phyloP scores from a whole-genome alignment of 31 red algal genomes.

The Odonthalia washingtoniensis region DNA sequence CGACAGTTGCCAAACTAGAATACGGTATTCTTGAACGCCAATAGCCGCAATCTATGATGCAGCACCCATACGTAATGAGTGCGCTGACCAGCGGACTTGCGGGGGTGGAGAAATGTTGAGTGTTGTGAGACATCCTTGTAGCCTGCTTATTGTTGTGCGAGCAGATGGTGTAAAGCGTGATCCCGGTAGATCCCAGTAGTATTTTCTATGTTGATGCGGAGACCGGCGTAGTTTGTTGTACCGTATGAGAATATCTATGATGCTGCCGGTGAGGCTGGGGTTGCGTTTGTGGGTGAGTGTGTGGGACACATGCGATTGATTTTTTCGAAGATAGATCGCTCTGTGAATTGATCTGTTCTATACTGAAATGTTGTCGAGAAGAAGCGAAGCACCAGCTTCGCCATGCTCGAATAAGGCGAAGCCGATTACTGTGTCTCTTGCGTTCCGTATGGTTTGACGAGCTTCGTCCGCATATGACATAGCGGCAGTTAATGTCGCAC shows the following conservation, averaged over 20 bases:
- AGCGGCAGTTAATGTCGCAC: conserved; percentile 1
- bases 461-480: background rate
- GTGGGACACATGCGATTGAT: conserved; percentile 4
- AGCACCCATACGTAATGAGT: conserved; percentile 43
- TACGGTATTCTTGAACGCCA: conserved; percentile 37
- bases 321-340: conserved; percentile 31
- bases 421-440: conserved; percentile 5
- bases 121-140: too few species aligned
- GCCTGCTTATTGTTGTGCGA: conserved; percentile 4
- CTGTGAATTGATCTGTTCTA: background rate
- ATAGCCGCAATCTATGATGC: conserved; percentile 45
- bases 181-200: conserved; percentile 33
- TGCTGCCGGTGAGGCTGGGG: background rate
- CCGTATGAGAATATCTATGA: conserved; percentile 25
- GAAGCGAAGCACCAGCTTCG: conserved; percentile 37
- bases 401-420: conserved; percentile 44
- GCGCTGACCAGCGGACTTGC: conserved; percentile 44
- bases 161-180: background rate
- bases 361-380: background rate
- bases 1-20: conserved; percentile 43
- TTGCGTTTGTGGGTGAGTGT: conserved; percentile 30
- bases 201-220: background rate
- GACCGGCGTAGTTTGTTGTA: conserved; percentile 29
- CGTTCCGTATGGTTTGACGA: conserved; percentile 22
- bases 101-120: conserved; percentile 9